Conservation (phyloP, 768 basidiomycete species). For the Mycena epipterygia region DNA sequence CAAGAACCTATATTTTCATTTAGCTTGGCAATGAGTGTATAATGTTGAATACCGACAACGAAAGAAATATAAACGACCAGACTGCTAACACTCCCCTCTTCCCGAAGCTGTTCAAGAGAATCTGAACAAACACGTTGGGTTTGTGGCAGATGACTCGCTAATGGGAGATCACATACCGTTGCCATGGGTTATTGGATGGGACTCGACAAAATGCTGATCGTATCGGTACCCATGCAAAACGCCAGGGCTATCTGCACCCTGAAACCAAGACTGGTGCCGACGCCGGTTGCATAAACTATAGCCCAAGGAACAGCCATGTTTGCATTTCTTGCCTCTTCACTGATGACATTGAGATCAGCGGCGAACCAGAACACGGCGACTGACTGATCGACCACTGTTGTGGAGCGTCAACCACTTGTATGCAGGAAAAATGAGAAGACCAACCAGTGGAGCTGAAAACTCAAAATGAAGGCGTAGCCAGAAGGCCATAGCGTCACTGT, state of each 20-base stretch:
- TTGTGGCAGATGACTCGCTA: background rate
- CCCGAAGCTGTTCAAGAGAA: slow-evolving; percentile 62
- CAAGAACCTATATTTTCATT: background rate
- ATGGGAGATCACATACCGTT: slow-evolving; percentile 41
- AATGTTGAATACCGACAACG: slow-evolving; percentile 51
- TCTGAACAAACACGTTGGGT: slow-evolving; percentile 38
- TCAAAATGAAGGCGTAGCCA: slow-evolving; percentile 65
- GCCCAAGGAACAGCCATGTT: slow-evolving; percentile 70
- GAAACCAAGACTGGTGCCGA: slow-evolving; percentile 59
- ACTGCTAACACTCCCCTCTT: slow-evolving; percentile 61
- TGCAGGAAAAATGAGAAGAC: background rate
- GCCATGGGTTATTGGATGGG: slow-evolving; percentile 55
- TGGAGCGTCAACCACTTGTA: too few species aligned
- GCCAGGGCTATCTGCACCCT: slow-evolving; percentile 62
- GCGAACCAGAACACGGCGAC: background rate
- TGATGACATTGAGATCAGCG: background rate
- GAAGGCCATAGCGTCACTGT: slow-evolving; percentile 59
- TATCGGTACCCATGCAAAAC: slow-evolving; percentile 71
- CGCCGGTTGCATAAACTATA: slow-evolving; percentile 61
- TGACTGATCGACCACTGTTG: slow-evolving; percentile 12
- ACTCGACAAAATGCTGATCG: slow-evolving; percentile 43
- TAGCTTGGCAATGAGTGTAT: background rate
- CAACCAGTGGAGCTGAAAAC: slow-evolving; percentile 65
- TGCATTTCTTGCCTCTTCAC: slow-evolving; percentile 63
- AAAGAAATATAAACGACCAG: slow-evolving; percentile 69